Evolutionary conservation across 495 filamentous ascomycete genomes (phyloP).

Genomic region (Aspergillus egyptiacus): DNA sequence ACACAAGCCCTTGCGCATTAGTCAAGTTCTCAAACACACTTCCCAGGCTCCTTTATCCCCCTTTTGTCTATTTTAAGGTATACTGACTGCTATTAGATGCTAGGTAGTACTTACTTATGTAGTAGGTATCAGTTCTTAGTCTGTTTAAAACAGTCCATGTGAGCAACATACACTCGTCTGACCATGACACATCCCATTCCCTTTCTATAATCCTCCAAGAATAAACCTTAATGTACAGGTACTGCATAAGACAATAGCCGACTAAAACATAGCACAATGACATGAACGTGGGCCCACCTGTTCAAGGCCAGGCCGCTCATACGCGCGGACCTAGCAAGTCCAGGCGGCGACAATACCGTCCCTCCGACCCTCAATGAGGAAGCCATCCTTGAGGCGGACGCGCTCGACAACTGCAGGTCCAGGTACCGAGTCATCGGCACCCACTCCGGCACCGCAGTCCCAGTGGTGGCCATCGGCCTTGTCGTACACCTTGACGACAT

Average conservation of each 20-base stretch:
- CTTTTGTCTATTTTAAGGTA: no score
- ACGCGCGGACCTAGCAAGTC: slow-evolving; percentile 56
- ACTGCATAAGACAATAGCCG: slow-evolving; percentile 1
- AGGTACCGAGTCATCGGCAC: slow-evolving; percentile 54
- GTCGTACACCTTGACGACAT: slow-evolving; percentile 95
- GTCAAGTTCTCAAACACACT: no score
- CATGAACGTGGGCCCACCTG: slow-evolving; percentile 6
- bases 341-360: slow-evolving; percentile 89
- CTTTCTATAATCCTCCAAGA: slow-evolving; percentile 12
- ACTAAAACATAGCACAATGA: slow-evolving; percentile 5
- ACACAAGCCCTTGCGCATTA: no score
- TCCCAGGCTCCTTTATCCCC: no score
- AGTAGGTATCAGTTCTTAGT: no score
- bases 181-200: slow-evolving; percentile 8
- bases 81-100: no score
- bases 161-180: background rate
- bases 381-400: slow-evolving; percentile 90
- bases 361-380: slow-evolving; percentile 81
- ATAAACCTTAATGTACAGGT: slow-evolving; percentile 16
- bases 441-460: slow-evolving; percentile 86
- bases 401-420: slow-evolving; percentile 69
- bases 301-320: background rate
- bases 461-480: slow-evolving; percentile 93
- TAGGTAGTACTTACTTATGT: no score
- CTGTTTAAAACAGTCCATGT: background rate